These are phyloP conservation scores for Hyphopichia homilentoma DNA, from an alignment of 805 yeast species.

Conservation along the genomic window DNA sequence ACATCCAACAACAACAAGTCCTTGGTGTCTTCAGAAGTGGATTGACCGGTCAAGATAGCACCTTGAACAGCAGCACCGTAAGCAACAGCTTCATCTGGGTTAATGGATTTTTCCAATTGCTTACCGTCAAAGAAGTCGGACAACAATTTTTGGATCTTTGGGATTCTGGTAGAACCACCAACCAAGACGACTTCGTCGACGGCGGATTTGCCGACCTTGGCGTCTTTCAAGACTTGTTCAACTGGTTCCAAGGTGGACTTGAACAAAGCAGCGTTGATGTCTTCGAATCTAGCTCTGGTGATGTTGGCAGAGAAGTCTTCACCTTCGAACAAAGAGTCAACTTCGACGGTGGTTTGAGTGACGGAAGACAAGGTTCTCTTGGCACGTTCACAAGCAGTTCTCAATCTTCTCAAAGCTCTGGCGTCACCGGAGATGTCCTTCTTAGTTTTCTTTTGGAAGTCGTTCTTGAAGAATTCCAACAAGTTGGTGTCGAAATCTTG, in stretches of 20 bases:
- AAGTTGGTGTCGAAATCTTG: slow-evolving; percentile 51
- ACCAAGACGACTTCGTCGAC: slow-evolving; percentile 49
- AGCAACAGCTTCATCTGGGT: slow-evolving; percentile 52
- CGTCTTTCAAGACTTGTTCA: slow-evolving; percentile 47
- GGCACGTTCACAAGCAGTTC: slow-evolving; percentile 52
- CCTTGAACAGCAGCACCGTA: slow-evolving; percentile 51
- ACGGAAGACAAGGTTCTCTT: slow-evolving; percentile 49
- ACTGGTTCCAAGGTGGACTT: slow-evolving; percentile 49
- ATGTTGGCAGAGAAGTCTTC: slow-evolving; percentile 47
- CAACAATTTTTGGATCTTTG: slow-evolving; percentile 48
- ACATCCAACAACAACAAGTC: slow-evolving; percentile 49
- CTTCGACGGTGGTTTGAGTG: slow-evolving; percentile 48
- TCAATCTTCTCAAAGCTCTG: slow-evolving; percentile 49
- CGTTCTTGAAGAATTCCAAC: slow-evolving; percentile 44
- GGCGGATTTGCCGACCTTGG: slow-evolving; percentile 36
- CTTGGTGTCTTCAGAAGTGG: slow-evolving; percentile 47
- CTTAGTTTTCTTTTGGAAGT: slow-evolving; percentile 46
- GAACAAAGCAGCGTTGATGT: slow-evolving; percentile 47
- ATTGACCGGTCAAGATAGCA: slow-evolving; percentile 49
- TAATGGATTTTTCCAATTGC: slow-evolving; percentile 46
- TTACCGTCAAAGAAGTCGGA: slow-evolving; percentile 50
- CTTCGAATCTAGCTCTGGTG: slow-evolving; percentile 51
- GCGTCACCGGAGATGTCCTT: slow-evolving; percentile 44
- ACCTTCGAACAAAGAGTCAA: slow-evolving; percentile 48
- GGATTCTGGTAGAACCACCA: slow-evolving; percentile 53